phyloP scores from a whole-genome alignment of 768 basidiomycete species.

The Hygrocybe punicea region DNA sequence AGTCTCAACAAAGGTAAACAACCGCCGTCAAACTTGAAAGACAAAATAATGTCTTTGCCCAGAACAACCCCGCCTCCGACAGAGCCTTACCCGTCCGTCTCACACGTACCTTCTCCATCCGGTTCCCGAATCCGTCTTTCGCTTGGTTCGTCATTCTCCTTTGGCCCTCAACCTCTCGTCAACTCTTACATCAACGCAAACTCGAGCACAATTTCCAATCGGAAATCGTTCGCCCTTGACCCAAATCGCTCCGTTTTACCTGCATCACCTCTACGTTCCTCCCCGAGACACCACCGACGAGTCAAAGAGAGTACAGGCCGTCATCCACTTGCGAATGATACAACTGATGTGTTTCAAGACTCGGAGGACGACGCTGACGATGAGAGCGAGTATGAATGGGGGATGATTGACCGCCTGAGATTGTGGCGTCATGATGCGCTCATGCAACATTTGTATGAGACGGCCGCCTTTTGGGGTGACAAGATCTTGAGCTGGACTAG shows the following conservation, averaged over 20 bases:
- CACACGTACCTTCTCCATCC: constrained; percentile 53
- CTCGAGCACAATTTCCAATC: constrained; percentile 55
- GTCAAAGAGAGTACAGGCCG: constrained; percentile 48
- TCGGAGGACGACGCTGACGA: constrained; percentile 58
- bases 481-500: constrained; percentile 96
- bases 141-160: constrained; percentile 78
- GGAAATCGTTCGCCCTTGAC: constrained; percentile 60
- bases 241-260: constrained; percentile 77
- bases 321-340: constrained; percentile 78
- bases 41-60: too few species aligned
- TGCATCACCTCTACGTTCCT: constrained; percentile 67
- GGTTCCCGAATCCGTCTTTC: constrained; percentile 62
- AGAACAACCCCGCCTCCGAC: too few species aligned
- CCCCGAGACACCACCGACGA: constrained; percentile 55
- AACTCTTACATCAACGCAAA: constrained; percentile 68
- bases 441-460: constrained; percentile 97
- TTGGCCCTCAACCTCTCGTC: constrained; percentile 73
- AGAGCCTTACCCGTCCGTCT: constrained; percentile 32
- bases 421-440: constrained; percentile 97
- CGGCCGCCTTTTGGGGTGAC: constrained; percentile 98
- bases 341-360: constrained; percentile 72
- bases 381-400: constrained; percentile 66
- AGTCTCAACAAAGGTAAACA: too few species aligned
- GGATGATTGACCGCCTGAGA: constrained; percentile 91
- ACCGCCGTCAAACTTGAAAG: too few species aligned